Evolutionary conservation across 2,329 filamentous ascomycete species (phyloP).

Genomic region (Botrytis porri): DNA sequence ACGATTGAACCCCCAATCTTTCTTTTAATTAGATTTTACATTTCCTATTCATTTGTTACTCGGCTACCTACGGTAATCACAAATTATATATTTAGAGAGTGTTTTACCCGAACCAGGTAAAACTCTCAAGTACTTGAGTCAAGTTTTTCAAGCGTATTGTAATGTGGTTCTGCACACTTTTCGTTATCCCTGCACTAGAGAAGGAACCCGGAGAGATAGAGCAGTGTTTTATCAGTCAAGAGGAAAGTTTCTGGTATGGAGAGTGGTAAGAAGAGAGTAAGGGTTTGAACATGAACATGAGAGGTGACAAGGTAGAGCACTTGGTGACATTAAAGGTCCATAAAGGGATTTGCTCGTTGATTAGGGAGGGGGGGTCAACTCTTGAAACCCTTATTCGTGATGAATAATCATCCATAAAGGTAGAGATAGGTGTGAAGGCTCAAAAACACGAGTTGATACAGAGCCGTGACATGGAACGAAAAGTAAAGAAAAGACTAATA

Average conservation of each 20-base stretch:
- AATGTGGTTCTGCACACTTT: background rate
- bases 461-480: background rate
- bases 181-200: rapidly evolving
- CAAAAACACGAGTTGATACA: background rate
- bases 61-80: no score
- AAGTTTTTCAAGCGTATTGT: background rate
- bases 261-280: background rate
- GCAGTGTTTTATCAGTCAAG: rapidly evolving
- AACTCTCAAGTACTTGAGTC: background rate
- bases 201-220: background rate
- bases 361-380: rapidly evolving
- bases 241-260: background rate
- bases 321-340: background rate
- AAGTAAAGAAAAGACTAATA: background rate
- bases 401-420: rapidly evolving
- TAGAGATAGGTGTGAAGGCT: background rate
- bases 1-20: no score
- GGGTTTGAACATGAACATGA: background rate
- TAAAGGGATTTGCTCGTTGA: background rate
- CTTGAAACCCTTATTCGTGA: background rate
- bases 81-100: background rate
- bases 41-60: background rate
- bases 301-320: background rate
- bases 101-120: background rate
- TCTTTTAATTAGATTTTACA: no score